These are phyloP conservation scores for Cardamine resedifolia DNA, from an alignment of 345 rosid species.

Conservation along the genomic window DNA sequence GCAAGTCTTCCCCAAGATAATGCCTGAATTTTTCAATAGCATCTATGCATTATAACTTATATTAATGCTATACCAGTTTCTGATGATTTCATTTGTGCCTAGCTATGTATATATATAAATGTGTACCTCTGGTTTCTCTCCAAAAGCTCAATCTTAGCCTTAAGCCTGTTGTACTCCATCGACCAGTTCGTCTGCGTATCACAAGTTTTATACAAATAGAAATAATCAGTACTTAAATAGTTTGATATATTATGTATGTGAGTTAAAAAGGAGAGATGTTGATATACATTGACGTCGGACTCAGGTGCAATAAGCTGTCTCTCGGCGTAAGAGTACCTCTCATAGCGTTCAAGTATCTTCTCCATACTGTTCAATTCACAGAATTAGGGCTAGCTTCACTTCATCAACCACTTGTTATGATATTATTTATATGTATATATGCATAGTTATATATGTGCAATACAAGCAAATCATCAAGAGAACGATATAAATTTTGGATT, in stretches of 20 bases:
- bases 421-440: not conserved
- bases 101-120: not conserved
- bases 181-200: constrained; percentile 66
- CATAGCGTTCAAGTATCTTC: constrained; percentile 75
- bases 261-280: not conserved
- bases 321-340: constrained; percentile 65
- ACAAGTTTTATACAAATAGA: not conserved
- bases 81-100: not conserved
- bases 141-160: constrained; percentile 81
- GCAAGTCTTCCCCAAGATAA: constrained; percentile 81
- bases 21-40: constrained; percentile 47
- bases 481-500: not conserved
- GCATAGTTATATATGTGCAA: not conserved
- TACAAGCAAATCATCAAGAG: not conserved
- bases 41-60: not conserved
- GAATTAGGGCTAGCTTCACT: constrained; percentile 5
- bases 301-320: constrained; percentile 54
- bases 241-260: not conserved
- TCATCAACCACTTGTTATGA: not conserved
- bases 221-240: not conserved
- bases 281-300: constrained; percentile 43
- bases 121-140: constrained; percentile 77
- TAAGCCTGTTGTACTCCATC: constrained; percentile 72
- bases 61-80: not conserved
- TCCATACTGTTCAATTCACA: constrained; percentile 58